Evolutionary conservation across 441 rosid genomes (phyloP).

Genomic region (Gossypium laxum): DNA sequence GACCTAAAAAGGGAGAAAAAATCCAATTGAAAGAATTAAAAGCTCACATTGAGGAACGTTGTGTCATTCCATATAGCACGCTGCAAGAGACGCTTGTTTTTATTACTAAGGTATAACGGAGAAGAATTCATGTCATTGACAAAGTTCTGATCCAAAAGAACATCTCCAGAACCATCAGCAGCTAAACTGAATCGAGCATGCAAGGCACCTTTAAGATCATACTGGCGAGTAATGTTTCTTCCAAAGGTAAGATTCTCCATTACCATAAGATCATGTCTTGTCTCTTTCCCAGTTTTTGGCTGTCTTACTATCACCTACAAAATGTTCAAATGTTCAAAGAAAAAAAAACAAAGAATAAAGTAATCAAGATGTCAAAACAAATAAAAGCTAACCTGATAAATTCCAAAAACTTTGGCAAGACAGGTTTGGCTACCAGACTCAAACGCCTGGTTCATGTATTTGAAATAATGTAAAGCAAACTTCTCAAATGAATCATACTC

Average conservation of each 20-base stretch:
- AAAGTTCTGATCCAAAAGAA: constrained; percentile 89
- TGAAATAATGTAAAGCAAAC: constrained; percentile 71
- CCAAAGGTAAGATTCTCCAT: constrained; percentile 92
- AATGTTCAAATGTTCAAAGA: constrained; percentile 10
- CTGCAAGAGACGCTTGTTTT: constrained; percentile 55
- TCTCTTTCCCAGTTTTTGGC: constrained; percentile 68
- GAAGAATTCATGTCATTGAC: constrained; percentile 84
- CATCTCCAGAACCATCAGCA: constrained; percentile 52
- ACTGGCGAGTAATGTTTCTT: constrained; percentile 64
- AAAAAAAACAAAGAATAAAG: background rate
- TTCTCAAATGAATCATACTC: constrained; percentile 81
- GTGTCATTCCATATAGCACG: constrained; percentile 97
- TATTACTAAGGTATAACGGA: constrained; percentile 73
- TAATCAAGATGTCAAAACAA: background rate
- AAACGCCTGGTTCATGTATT: constrained; percentile 69
- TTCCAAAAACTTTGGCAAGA: constrained; percentile 91
- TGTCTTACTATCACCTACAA: constrained; percentile 70
- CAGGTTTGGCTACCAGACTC: constrained; percentile 79
- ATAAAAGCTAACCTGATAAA: constrained; percentile 60
- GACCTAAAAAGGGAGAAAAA: background rate
- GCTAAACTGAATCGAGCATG: constrained; percentile 59
- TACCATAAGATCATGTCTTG: constrained; percentile 76
- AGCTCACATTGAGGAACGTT: constrained; percentile 73
- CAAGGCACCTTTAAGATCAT: constrained; percentile 90
- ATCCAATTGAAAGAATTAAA: background rate